These are phyloP conservation scores for Quercus parvula DNA, from an alignment of 306 rosid species.

Conservation along the genomic window DNA sequence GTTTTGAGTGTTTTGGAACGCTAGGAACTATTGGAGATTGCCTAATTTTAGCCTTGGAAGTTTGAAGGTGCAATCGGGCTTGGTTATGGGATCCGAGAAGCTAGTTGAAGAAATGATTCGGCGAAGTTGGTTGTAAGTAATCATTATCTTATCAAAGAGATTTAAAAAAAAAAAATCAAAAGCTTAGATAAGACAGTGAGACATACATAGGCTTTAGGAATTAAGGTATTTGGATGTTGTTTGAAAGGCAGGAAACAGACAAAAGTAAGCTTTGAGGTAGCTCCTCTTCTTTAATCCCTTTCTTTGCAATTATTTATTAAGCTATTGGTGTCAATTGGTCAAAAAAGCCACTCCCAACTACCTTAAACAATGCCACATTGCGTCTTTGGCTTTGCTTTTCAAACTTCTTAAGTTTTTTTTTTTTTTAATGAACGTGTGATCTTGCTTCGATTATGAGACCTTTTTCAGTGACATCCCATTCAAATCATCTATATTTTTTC, in stretches of 20 bases:
- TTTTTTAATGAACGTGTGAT: too few relatives aligned
- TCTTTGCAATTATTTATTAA: not conserved
- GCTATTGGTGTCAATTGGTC: not conserved
- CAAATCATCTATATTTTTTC: not conserved
- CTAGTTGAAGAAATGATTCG: too few relatives aligned
- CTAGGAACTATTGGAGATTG: too few relatives aligned
- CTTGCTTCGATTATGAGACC: not conserved
- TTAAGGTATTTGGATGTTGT: not conserved
- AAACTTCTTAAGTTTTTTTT: not conserved
- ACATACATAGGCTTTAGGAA: not conserved
- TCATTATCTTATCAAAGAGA: conserved; percentile 18
- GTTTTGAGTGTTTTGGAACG: too few relatives aligned
- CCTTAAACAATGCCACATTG: not conserved
- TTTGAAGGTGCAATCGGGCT: too few relatives aligned
- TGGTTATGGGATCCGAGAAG: too few relatives aligned
- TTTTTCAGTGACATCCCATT: not conserved
- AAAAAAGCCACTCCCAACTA: not conserved
- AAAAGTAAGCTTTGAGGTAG: not conserved
- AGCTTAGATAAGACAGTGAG: not conserved
- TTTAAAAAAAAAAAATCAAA: conserved; percentile 9
- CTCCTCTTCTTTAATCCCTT: not conserved
- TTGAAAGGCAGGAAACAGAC: not conserved
- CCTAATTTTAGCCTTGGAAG: too few relatives aligned
- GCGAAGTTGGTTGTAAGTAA: too few relatives aligned
- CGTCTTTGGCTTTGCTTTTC: not conserved